Percentiles rank a stretch among this genome's conserved stretches.
phyloP scores from a whole-genome alignment of 2,329 filamentous ascomycete genomes.

The Bipolaris sorokiniana region DNA sequence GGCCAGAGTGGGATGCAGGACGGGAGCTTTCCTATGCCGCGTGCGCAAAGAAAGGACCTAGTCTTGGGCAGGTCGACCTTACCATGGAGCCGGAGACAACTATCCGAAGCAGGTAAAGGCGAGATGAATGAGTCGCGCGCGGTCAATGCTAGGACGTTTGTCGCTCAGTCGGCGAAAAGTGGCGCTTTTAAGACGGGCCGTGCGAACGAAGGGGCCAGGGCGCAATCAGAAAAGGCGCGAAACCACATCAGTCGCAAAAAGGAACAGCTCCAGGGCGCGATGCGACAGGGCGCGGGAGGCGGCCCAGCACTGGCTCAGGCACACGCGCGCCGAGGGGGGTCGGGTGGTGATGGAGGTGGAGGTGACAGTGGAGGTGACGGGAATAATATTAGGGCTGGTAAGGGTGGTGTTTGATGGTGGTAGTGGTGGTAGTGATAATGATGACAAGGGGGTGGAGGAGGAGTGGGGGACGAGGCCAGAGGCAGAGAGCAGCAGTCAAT shows the following conservation, averaged over 20 bases:
- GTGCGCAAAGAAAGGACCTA: conserved; percentile 38
- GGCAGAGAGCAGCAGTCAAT: neutral
- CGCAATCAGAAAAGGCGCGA: conserved; percentile 28
- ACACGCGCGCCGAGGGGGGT: conserved; percentile 1
- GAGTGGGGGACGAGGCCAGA: neutral
- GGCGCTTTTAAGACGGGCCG: conserved; percentile 38
- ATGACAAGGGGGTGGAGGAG: neutral
- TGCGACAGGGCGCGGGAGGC: conserved; percentile 14
- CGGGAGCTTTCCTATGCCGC: conserved; percentile 41
- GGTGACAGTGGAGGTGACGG: neutral
- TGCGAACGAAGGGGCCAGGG: conserved; percentile 38
- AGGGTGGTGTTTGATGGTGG: neutral
- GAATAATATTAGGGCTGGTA: neutral
- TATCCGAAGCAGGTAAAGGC: conserved; percentile 45
- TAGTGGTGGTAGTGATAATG: neutral
- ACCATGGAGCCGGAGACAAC: conserved; percentile 48
- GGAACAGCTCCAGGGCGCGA: conserved; percentile 15
- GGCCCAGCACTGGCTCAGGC: conserved; percentile 14
- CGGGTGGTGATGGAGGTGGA: neutral
- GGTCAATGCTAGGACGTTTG: conserved; percentile 45
- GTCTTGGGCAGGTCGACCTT: conserved; percentile 39
- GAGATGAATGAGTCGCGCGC: conserved; percentile 34
- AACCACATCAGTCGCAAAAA: conserved; percentile 25
- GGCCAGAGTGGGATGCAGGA: conserved; percentile 39
- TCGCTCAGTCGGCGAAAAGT: conserved; percentile 34